Evolutionary conservation across 1,284 basidiomycete species (phyloP).

Genomic region (Boletus holoroseus): DNA sequence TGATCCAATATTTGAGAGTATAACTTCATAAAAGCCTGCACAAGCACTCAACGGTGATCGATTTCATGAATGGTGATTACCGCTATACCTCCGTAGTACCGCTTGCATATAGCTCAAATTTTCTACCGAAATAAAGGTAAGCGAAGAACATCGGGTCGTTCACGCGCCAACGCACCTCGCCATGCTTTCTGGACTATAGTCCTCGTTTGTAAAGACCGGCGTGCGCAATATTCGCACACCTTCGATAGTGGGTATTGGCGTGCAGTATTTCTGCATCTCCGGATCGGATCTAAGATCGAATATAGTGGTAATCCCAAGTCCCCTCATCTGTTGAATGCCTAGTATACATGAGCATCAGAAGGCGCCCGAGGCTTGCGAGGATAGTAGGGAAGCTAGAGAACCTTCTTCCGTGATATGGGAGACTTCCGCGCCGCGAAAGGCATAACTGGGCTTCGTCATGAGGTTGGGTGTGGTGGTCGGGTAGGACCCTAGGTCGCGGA

Average conservation of each 20-base stretch:
- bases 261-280: conserved; percentile 67
- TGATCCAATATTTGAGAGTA: conserved; percentile 76
- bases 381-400: conserved; percentile 31
- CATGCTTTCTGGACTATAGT: conserved; percentile 77
- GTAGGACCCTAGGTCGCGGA: conserved; percentile 64
- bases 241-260: conserved; percentile 56
- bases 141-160: conserved; percentile 2
- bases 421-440: conserved; percentile 65
- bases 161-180: conserved; percentile 61
- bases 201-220: conserved; percentile 66
- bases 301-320: conserved; percentile 58
- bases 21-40: conserved; percentile 70
- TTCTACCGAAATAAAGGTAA: conserved; percentile 37
- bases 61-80: not conserved
- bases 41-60: conserved; percentile 4
- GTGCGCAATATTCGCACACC: conserved; percentile 53
- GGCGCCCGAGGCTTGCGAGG: not conserved
- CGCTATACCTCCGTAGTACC: conserved; percentile 64
- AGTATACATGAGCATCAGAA: conserved; percentile 4
- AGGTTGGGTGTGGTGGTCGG: conserved; percentile 43
- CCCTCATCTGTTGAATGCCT: conserved; percentile 55
- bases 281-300: conserved; percentile 74
- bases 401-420: conserved; percentile 64
- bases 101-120: conserved; percentile 70
- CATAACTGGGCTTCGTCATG: conserved; percentile 50